Percentiles rank a stretch among this genome's conserved stretches.
Conservation (phyloP, 768 basidiomycete genomes). For the Multifurca ochricompacta region DNA sequence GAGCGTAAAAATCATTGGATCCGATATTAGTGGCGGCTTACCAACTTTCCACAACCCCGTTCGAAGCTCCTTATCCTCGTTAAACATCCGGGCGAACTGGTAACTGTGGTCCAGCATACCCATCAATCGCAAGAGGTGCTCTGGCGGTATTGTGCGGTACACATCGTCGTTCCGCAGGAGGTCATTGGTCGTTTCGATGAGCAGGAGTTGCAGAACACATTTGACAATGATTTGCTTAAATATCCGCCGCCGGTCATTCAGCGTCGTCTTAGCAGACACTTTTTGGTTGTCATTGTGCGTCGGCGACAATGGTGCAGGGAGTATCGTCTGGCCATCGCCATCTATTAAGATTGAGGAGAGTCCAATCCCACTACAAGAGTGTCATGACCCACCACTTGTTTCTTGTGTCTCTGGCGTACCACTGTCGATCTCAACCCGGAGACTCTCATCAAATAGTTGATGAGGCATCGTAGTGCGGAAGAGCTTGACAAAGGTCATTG, state of each 20-base stretch:
- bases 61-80: slow-evolving; percentile 94
- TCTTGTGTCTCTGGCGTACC: slow-evolving; percentile 49
- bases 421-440: slow-evolving; percentile 78
- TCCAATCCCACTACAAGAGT: not conserved
- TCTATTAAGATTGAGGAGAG: slow-evolving; percentile 36
- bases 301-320: slow-evolving; percentile 86
- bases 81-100: slow-evolving; percentile 94
- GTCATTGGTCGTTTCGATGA: slow-evolving; percentile 97
- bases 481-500: slow-evolving; percentile 89
- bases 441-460: slow-evolving; percentile 88
- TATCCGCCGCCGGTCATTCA: slow-evolving; percentile 67
- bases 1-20: too few species aligned
- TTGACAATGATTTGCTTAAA: slow-evolving; percentile 99
- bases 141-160: slow-evolving; percentile 89
- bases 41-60: slow-evolving; percentile 99
- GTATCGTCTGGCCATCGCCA: slow-evolving; percentile 53
- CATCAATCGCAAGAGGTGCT: slow-evolving; percentile 90
- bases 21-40: too few species aligned
- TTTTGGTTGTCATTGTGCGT: slow-evolving; percentile 44
- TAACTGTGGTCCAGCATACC: slow-evolving; percentile 95
- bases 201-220: slow-evolving; percentile 92
- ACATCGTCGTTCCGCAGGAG: slow-evolving; percentile 87
- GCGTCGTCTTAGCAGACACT: slow-evolving; percentile 43
- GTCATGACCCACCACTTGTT: slow-evolving; percentile 23
- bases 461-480: slow-evolving; percentile 97